Evolutionary conservation across 768 basidiomycete genomes (phyloP).

Genomic region (Rhodotorula sphaerocarpa): DNA sequence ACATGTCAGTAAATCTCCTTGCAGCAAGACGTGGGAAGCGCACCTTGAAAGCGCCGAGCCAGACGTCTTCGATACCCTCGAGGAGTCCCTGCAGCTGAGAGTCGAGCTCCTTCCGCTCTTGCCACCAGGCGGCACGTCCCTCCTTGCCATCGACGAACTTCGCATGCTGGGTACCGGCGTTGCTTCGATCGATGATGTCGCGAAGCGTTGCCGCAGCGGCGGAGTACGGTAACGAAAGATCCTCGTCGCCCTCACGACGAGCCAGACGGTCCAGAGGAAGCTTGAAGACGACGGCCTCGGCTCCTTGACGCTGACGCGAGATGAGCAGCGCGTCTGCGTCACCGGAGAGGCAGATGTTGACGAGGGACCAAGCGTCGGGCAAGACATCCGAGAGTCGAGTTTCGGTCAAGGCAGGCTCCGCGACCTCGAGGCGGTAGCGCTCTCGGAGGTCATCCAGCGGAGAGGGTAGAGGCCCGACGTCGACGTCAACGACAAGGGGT

Average conservation of each 20-base stretch:
- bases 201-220: conserved; percentile 63
- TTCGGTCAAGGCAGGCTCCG: conserved; percentile 27
- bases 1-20: fast-evolving
- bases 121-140: conserved; percentile 78
- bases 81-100: conserved; percentile 63
- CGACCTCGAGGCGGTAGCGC: conserved; percentile 51
- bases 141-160: conserved; percentile 60
- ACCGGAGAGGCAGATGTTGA: conserved; percentile 73
- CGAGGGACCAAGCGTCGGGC: conserved; percentile 70
- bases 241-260: conserved; percentile 63
- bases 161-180: conserved; percentile 66
- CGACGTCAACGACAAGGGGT: conserved; percentile 38
- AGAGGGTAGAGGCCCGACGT: neutral
- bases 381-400: conserved; percentile 48
- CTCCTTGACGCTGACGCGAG: conserved; percentile 60
- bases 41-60: conserved; percentile 97
- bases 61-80: conserved; percentile 83
- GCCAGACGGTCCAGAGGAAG: conserved; percentile 70
- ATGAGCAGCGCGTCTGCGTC: conserved; percentile 77
- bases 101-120: conserved; percentile 65
- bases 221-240: conserved; percentile 61
- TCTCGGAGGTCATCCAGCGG: conserved; percentile 48
- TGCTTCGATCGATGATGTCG: conserved; percentile 70
- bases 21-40: conserved; percentile 7
- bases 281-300: conserved; percentile 69